phyloP scores from a whole-genome alignment of 208 protist genomes.

The Acanthamoeba castellanii region DNA sequence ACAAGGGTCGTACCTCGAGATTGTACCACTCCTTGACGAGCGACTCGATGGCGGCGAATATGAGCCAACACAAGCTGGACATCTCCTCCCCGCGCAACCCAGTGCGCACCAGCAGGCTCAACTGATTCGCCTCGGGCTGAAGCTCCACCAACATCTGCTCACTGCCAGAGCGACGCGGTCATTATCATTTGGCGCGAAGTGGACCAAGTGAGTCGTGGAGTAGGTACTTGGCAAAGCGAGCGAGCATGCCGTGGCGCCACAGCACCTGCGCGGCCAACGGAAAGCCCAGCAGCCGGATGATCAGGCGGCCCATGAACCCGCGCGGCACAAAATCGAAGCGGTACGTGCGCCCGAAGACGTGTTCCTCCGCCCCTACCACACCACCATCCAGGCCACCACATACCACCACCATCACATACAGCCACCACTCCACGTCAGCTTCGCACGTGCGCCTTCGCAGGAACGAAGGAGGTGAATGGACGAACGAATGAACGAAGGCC shows the following conservation, averaged over 20 bases:
- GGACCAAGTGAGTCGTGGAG: too few relatives aligned
- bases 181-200: neutral
- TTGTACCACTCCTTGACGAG: constrained; percentile 63
- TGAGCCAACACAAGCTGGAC: constrained; percentile 7
- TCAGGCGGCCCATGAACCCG: constrained; percentile 54
- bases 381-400: too few relatives aligned
- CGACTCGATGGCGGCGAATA: constrained; percentile 45
- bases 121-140: neutral
- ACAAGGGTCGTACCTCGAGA: neutral
- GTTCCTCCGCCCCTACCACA: too few relatives aligned
- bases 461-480: too few relatives aligned
- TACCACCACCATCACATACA: too few relatives aligned
- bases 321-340: constrained; percentile 24
- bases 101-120: neutral
- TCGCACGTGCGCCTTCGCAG: too few relatives aligned
- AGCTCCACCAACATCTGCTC: constrained; percentile 44
- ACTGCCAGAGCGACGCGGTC: too few relatives aligned
- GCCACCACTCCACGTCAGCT: too few relatives aligned
- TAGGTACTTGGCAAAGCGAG: neutral
- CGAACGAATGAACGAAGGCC: neutral
- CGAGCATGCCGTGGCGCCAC: constrained; percentile 64
- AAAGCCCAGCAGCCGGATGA: constrained; percentile 64
- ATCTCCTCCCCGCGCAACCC: constrained; percentile 43
- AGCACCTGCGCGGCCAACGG: neutral
- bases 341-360: neutral